Conservation (phyloP, 1,284 basidiomycete species). For the Coriolopsis trogii region DNA sequence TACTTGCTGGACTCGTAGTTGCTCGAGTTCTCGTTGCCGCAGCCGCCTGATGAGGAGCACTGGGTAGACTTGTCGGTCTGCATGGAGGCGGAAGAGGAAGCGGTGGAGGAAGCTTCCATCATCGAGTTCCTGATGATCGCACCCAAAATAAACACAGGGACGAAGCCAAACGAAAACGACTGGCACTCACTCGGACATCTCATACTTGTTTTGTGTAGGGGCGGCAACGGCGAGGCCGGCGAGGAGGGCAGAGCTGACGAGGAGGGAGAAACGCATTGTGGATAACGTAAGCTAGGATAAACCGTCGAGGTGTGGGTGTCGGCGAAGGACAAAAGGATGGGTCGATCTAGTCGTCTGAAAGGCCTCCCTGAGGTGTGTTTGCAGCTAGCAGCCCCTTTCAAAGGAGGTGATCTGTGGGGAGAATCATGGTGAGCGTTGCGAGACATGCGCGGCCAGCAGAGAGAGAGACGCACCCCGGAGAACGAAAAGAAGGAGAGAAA, state of each 20-base stretch:
- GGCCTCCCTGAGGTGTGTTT: slow-evolving; percentile 61
- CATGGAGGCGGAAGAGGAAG: neutral
- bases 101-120: slow-evolving; percentile 1
- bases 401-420: slow-evolving; percentile 63
- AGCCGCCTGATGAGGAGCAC: slow-evolving; percentile 3
- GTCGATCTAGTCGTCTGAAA: slow-evolving; percentile 39
- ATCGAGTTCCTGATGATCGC: no score
- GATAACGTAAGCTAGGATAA: slow-evolving; percentile 37
- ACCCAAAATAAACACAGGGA: neutral
- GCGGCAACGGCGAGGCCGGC: slow-evolving; percentile 53
- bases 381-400: slow-evolving; percentile 62
- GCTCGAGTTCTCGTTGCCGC: neutral
- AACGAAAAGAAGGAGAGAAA: slow-evolving; percentile 50
- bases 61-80: slow-evolving; percentile 1
- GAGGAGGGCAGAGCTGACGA: slow-evolving; percentile 55
- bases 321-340: slow-evolving; percentile 36
- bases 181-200: slow-evolving; percentile 3
- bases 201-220: slow-evolving; percentile 38
- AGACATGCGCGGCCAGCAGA: slow-evolving; percentile 15
- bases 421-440: neutral
- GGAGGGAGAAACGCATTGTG: slow-evolving; percentile 59
- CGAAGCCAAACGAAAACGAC: neutral
- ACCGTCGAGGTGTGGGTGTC: slow-evolving; percentile 54
- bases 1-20: no score
- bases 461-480: slow-evolving; percentile 39